Evolutionary conservation across 306 rosid species (phyloP).

Genomic region (Fragaria iinumae): DNA sequence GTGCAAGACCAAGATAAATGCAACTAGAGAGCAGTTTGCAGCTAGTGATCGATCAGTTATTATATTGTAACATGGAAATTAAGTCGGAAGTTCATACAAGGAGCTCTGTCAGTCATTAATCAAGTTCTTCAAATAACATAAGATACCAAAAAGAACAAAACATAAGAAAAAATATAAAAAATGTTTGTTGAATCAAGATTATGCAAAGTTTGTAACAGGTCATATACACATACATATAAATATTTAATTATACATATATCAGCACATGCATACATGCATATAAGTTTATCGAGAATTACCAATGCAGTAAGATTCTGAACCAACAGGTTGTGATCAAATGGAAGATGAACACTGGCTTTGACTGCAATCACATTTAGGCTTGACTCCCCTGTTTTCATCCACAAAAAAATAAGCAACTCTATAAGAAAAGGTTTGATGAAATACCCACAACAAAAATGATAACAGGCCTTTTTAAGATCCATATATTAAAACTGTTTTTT

Average conservation of each 20-base stretch:
- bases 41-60: not conserved
- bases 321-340: constrained; percentile 62
- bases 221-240: not conserved
- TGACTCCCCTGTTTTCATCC: constrained; percentile 61
- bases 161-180: not conserved
- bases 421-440: not conserved
- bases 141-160: not conserved
- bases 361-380: constrained; percentile 72
- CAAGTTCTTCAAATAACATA: not conserved
- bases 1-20: not conserved
- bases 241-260: no score
- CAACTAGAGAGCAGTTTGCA: not conserved
- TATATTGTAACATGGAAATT: not conserved
- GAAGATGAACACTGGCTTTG: constrained; percentile 84
- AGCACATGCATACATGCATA: constrained; percentile 1
- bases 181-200: not conserved
- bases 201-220: not conserved
- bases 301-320: constrained; percentile 89
- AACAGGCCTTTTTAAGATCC: not conserved
- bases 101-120: not conserved
- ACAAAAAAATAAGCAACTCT: constrained; percentile 36
- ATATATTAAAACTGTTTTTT: not conserved
- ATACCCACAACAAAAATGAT: constrained; percentile 9
- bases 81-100: not conserved
- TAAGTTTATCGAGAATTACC: constrained; percentile 41